These are phyloP conservation scores for Cicer arietinum DNA, from an alignment of 306 rosid genomes.

Conservation along the genomic window DNA sequence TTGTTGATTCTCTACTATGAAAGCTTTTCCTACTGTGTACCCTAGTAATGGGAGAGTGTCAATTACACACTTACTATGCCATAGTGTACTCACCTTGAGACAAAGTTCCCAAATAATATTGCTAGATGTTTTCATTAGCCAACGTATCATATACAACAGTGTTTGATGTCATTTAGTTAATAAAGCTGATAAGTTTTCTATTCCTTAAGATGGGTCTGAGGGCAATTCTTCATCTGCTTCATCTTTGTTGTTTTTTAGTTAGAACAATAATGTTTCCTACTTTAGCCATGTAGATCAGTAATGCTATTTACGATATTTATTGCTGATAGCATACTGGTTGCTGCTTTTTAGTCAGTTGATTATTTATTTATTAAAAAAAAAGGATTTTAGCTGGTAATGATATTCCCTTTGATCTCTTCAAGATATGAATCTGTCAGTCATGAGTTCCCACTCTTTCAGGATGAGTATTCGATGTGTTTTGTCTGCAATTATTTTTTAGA, in stretches of 20 bases:
- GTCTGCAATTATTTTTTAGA: neutral
- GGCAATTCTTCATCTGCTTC: slow-evolving; percentile 16
- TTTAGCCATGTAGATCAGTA: slow-evolving; percentile 27
- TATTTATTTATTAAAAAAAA: neutral
- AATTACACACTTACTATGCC: slow-evolving; percentile 12
- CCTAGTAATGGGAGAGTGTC: slow-evolving; percentile 6
- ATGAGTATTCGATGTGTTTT: slow-evolving; percentile 18
- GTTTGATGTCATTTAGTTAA: slow-evolving; percentile 17
- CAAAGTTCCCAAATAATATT: slow-evolving; percentile 7
- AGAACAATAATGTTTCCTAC: slow-evolving; percentile 23
- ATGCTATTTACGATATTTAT: slow-evolving; percentile 28
- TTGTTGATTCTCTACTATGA: slow-evolving; percentile 2
- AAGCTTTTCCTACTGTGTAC: neutral
- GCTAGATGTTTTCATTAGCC: slow-evolving; percentile 6
- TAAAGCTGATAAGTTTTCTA: slow-evolving; percentile 12
- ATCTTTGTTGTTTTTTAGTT: slow-evolving; percentile 1
- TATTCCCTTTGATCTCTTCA: slow-evolving; percentile 23
- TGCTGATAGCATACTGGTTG: slow-evolving; percentile 1
- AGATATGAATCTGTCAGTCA: slow-evolving; percentile 20
- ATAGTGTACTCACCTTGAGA: slow-evolving; percentile 13
- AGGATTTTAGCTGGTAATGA: slow-evolving; percentile 27
- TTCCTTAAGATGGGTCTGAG: slow-evolving; percentile 21
- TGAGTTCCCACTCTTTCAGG: slow-evolving; percentile 11
- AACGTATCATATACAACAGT: slow-evolving; percentile 23
- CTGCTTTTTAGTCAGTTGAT: slow-evolving; percentile 11